These are phyloP conservation scores for Neofusicoccum kwambonambiense DNA, from an alignment of 2,329 filamentous ascomycete genomes.

Conservation along the genomic window DNA sequence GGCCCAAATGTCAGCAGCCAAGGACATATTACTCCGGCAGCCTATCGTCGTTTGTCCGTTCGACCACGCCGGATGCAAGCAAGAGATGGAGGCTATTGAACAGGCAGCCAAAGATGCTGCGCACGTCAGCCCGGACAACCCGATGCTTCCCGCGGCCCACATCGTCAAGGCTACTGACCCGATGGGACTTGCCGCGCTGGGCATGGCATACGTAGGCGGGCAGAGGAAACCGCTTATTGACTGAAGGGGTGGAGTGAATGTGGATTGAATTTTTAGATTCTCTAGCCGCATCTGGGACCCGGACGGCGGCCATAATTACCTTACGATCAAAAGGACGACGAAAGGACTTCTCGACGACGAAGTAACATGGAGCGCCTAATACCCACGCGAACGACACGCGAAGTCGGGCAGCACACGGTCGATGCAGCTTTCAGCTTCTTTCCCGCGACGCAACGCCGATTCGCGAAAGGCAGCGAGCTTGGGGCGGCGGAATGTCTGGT, in stretches of 20 bases:
- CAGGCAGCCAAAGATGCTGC: conserved; percentile 92
- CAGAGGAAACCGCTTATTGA: conserved; percentile 65
- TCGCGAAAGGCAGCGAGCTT: neutral
- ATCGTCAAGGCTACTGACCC: conserved; percentile 79
- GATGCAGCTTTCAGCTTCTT: neutral
- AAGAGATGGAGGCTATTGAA: conserved; percentile 98
- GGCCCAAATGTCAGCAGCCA: conserved; percentile 83
- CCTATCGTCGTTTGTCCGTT: conserved; percentile 95
- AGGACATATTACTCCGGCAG: conserved; percentile 84
- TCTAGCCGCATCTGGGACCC: neutral
- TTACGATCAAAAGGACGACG: conserved; percentile 1
- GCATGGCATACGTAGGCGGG: conserved; percentile 62
- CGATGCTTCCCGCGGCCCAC: conserved; percentile 81
- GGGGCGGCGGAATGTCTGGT: neutral
- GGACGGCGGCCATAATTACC: conserved; percentile 5
- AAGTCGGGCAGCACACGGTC: neutral
- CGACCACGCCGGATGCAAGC: conserved; percentile 92
- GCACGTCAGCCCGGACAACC: conserved; percentile 82
- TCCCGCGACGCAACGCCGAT: neutral
- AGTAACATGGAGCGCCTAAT: neutral
- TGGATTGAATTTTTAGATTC: conserved; percentile 4
- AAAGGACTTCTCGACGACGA: neutral
- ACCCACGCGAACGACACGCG: neutral
- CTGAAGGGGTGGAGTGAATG: conserved; percentile 41
- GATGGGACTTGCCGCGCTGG: conserved; percentile 58